Percentiles rank a stretch among this genome's conserved stretches.
These are phyloP conservation scores for Panellus pusillus DNA, from an alignment of 768 basidiomycete genomes.

Conservation along the genomic window DNA sequence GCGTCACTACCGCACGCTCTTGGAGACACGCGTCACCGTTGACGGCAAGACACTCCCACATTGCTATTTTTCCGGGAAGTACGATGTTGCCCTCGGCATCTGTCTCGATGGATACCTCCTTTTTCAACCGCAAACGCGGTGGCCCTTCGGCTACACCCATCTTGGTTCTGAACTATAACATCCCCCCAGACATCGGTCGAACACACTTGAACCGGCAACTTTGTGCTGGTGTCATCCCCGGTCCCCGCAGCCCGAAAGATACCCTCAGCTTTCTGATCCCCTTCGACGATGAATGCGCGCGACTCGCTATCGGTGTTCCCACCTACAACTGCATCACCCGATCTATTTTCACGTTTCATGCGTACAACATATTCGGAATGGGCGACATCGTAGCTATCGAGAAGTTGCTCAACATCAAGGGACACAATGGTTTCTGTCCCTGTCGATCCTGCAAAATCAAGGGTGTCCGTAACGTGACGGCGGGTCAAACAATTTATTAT, in stretches of 20 bases:
- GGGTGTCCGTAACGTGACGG: conserved; percentile 16
- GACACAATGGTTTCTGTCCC: conserved; percentile 34
- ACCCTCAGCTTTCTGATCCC: not conserved
- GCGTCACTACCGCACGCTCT: conserved; percentile 28
- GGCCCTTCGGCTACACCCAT: conserved; percentile 40
- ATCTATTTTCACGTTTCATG: conserved; percentile 8
- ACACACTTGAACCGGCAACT: conserved; percentile 29
- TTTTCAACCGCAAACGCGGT: conserved; percentile 31
- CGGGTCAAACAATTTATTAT: conserved; percentile 23
- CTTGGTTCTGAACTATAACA: conserved; percentile 40
- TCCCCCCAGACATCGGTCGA: conserved; percentile 29
- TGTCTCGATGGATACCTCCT: conserved; percentile 44
- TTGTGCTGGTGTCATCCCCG: conserved; percentile 33
- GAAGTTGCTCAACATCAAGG: conserved; percentile 34
- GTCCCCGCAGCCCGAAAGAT: conserved; percentile 28
- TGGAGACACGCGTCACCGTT: conserved; percentile 25
- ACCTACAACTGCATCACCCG: not conserved
- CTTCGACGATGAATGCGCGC: not conserved
- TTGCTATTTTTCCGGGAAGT: conserved; percentile 35
- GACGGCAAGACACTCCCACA: conserved; percentile 24
- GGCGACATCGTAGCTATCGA: conserved; percentile 35
- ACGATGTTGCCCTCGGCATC: conserved; percentile 44
- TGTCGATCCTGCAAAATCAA: conserved; percentile 35
- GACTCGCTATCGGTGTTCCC: not conserved
- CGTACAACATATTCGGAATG: conserved; percentile 26